phyloP scores from a whole-genome alignment of 78 protist genomes.

The Mastigamoeba balamuthi region DNA sequence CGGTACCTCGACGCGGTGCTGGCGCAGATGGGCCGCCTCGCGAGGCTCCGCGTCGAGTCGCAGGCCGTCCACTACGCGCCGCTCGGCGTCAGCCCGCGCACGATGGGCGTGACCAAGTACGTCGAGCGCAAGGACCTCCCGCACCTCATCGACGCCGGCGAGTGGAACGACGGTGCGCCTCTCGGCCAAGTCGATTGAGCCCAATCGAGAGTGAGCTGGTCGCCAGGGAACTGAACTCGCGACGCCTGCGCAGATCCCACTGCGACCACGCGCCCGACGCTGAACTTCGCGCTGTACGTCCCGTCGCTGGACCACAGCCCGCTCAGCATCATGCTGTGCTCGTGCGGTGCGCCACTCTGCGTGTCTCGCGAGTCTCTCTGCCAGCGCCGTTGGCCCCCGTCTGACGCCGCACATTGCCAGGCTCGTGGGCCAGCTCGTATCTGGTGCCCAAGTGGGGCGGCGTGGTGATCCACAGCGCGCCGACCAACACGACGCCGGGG shows the following conservation, averaged over 20 bases:
- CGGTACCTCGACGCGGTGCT: too few species aligned
- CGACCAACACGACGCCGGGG: not conserved
- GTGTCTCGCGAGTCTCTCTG: not conserved
- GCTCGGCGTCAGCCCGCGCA: too few species aligned
- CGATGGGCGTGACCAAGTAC: too few species aligned
- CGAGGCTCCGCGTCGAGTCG: too few species aligned
- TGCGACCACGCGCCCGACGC: conserved; percentile 34
- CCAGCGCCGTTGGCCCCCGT: not conserved
- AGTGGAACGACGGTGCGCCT: not conserved
- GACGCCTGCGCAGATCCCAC: conserved; percentile 25
- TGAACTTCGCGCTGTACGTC: conserved; percentile 33
- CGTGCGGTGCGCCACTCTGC: not conserved
- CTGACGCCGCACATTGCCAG: not conserved
- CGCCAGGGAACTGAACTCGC: too few species aligned
- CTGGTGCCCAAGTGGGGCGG: conserved; percentile 56
- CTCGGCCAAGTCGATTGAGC: too few species aligned
- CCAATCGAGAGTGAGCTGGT: too few species aligned
- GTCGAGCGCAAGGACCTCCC: not conserved
- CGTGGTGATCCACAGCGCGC: conserved; percentile 19
- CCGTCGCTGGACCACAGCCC: conserved; percentile 16
- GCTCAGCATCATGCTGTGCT: conserved; percentile 8
- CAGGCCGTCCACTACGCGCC: too few species aligned
- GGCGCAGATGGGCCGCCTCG: too few species aligned
- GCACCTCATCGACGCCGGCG: not conserved
- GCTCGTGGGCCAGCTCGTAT: conserved; percentile 15